Evolutionary conservation across 495 filamentous ascomycete species (phyloP).

Genomic region (Hypoxylon trugodes): DNA sequence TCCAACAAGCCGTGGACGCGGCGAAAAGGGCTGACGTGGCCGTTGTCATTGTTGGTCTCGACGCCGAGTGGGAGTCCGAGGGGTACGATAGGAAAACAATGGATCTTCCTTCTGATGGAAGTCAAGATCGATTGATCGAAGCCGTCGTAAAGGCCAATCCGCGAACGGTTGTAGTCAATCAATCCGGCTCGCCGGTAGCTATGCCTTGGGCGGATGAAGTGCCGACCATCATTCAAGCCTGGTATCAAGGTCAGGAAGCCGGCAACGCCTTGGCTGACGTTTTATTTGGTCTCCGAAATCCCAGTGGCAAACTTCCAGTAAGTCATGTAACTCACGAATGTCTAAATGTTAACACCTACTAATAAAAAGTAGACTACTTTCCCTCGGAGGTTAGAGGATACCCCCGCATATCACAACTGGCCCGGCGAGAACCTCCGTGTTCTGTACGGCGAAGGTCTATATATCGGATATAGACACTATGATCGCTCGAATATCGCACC

Average conservation of each 20-base stretch:
- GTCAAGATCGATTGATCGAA: slow-evolving; percentile 77
- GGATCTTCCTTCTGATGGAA: slow-evolving; percentile 75
- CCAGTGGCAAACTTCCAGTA: slow-evolving; percentile 84
- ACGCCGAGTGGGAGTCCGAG: slow-evolving; percentile 89
- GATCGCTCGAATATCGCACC: slow-evolving; percentile 72
- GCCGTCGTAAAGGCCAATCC: slow-evolving; percentile 76
- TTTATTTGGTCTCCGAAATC: slow-evolving; percentile 83
- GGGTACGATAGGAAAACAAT: slow-evolving; percentile 85
- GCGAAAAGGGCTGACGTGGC: slow-evolving; percentile 77
- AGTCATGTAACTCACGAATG: slow-evolving; percentile 6
- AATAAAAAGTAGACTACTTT: slow-evolving; percentile 63
- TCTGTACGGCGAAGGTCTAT: slow-evolving; percentile 84
- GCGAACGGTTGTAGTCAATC: slow-evolving; percentile 78
- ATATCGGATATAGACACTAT: slow-evolving; percentile 85
- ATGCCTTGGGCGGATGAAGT: slow-evolving; percentile 82
- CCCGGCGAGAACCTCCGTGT: slow-evolving; percentile 80
- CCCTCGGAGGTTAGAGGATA: slow-evolving; percentile 78
- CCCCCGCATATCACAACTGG: slow-evolving; percentile 85
- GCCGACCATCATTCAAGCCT: slow-evolving; percentile 76
- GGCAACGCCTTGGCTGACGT: slow-evolving; percentile 88
- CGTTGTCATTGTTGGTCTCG: slow-evolving; percentile 80
- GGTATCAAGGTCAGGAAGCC: slow-evolving; percentile 88
- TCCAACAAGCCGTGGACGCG: slow-evolving; percentile 73
- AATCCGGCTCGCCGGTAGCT: slow-evolving; percentile 83
- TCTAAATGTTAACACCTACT: slow-evolving; percentile 18